Evolutionary conservation across 2,329 filamentous ascomycete genomes (phyloP), one percentile per base, ranked within the genome.

Genomic region (Gaeumannomyces tritici): DNA sequence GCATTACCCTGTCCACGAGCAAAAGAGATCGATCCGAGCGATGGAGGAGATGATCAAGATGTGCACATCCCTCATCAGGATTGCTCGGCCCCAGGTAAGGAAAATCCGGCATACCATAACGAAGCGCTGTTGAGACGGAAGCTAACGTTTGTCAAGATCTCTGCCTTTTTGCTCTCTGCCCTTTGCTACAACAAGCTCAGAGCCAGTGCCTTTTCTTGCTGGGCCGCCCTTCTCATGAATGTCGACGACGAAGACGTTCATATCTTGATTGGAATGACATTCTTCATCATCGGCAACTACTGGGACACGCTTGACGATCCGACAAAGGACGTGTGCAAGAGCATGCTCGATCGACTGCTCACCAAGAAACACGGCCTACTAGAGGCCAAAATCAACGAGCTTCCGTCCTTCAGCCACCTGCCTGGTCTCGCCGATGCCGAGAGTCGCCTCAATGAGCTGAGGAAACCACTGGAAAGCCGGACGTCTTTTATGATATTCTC

Each of bases 111-210:
- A 2, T 51, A 6, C n/a, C 15, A 2, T 1, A 1, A 18, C 1
- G 12, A 59, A 8, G 15, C 3, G 15, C 35, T 54, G 1, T 54
- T 4, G 59, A 13, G 27, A 24, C 21, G 59, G n/a, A 56, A 63
- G 55, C 71, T 76, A 59, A 76, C 42, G 15, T 9, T 26, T 18
- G 13, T 51, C 62, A 69, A 93, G 87, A 93, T 98, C 62, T 91
- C 91, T 67, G 92, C 93, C n/a, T 97, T 91, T 71, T 79, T 99
- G 15, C 86, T 96, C 65, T 92, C 91, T 27, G 92, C 92, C 0
- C 83, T 98, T 64, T 82, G 89, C 21, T 84, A 89, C 60, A 81
- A 87, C 57, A 83, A 88, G 58, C 80, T 99, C n/a, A 86, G 91
- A 65, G 82, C 91, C 64, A 80, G 86, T 33, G 90, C 92, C 2